These are phyloP conservation scores for Sarocladium kiliense DNA, from an alignment of 2,329 filamentous ascomycete genomes.

Conservation along the genomic window DNA sequence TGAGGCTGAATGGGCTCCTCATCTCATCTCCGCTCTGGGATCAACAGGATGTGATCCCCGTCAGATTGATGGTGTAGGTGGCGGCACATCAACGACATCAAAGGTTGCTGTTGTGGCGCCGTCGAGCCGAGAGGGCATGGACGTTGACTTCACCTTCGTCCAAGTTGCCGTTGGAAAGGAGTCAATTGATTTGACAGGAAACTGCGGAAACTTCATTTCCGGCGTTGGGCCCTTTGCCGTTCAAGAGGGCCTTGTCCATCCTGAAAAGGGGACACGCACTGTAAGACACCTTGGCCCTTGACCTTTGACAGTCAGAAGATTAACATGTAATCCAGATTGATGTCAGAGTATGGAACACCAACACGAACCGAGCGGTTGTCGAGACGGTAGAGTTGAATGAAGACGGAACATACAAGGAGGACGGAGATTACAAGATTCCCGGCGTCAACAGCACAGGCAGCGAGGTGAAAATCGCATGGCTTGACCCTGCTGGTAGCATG, in stretches of 20 bases:
- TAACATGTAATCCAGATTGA: constrained; percentile 15
- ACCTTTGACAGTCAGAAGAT: too few relatives aligned
- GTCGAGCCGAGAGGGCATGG: constrained; percentile 33
- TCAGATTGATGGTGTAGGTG: constrained; percentile 59
- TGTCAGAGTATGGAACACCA: constrained; percentile 54
- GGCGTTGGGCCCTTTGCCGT: constrained; percentile 56
- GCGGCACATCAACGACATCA: constrained; percentile 54
- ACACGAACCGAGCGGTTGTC: constrained; percentile 52
- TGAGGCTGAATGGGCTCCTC: constrained; percentile 39
- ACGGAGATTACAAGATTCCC: constrained; percentile 51
- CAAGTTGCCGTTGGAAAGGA: constrained; percentile 52
- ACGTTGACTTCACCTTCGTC: constrained; percentile 60
- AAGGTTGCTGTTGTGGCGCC: constrained; percentile 55
- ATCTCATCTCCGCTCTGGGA: constrained; percentile 50
- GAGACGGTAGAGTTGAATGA: constrained; percentile 46
- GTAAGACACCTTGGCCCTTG: too few relatives aligned
- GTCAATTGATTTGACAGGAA: constrained; percentile 52
- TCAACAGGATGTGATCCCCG: constrained; percentile 48
- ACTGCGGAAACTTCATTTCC: constrained; percentile 59
- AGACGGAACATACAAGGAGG: constrained; percentile 38
- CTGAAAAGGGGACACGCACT: constrained; percentile 19
- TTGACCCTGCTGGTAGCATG: constrained; percentile 55
- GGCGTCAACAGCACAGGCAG: constrained; percentile 51
- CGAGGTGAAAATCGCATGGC: constrained; percentile 52
- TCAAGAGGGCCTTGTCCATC: constrained; percentile 38